Percentiles rank a stretch among this genome's conserved stretches.
phyloP scores from a whole-genome alignment of 2,329 filamentous ascomycete species.

The Pseudogymnoascus sp. region DNA sequence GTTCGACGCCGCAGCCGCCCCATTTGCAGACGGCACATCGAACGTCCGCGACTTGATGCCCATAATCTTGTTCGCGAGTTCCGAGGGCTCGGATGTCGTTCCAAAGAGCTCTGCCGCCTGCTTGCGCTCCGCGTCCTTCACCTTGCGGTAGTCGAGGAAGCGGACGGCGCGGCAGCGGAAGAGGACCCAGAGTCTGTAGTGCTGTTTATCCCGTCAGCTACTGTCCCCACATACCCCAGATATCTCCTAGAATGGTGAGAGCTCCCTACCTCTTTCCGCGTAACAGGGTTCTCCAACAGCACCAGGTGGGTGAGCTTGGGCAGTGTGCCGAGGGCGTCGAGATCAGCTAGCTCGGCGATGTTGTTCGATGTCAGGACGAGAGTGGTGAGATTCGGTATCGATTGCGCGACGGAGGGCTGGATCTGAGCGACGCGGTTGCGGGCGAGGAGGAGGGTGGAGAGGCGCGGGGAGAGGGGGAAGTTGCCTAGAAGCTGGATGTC shows the following conservation, averaged over 20 bases:
- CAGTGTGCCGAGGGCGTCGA: slow-evolving; percentile 70
- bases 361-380: slow-evolving; percentile 79
- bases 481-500: slow-evolving; percentile 85
- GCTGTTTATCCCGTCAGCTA: slow-evolving; percentile 39
- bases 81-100: slow-evolving; percentile 66
- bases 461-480: slow-evolving; percentile 82
- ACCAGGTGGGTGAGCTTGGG: slow-evolving; percentile 68
- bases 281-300: slow-evolving; percentile 79
- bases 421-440: slow-evolving; percentile 82
- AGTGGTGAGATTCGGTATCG: slow-evolving; percentile 73
- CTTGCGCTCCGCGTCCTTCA: slow-evolving; percentile 75
- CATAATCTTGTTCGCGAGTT: slow-evolving; percentile 75
- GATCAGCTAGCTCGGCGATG: slow-evolving; percentile 73
- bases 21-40: slow-evolving; percentile 45
- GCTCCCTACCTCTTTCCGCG: slow-evolving; percentile 77
- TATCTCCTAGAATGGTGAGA: not conserved
- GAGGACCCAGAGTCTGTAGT: slow-evolving; percentile 88
- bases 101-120: slow-evolving; percentile 78
- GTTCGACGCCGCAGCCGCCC: slow-evolving; percentile 36
- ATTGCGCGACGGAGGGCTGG: slow-evolving; percentile 63
- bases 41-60: slow-evolving; percentile 73
- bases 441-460: slow-evolving; percentile 80
- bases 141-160: slow-evolving; percentile 88
- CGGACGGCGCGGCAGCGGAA: slow-evolving; percentile 79
- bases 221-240: not conserved